phyloP scores from a whole-genome alignment of 139 green algal species.

The Diplosphaera chodatii region DNA sequence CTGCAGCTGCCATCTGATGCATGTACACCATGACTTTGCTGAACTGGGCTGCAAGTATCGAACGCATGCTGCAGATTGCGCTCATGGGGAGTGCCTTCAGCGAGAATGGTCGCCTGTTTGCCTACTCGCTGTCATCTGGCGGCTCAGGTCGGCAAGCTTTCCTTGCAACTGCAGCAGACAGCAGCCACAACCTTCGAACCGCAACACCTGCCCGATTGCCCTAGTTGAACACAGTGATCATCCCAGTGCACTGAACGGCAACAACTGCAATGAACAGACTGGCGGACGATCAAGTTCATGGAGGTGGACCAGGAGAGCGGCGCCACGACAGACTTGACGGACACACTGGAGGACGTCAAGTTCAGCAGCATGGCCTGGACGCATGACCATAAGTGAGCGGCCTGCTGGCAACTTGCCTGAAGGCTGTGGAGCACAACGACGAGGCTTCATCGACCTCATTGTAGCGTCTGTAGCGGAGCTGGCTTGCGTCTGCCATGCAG shows the following conservation, averaged over 20 bases:
- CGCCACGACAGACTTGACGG: conserved; percentile 38
- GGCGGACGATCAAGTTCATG: conserved; percentile 62
- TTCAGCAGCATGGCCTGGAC: conserved; percentile 80
- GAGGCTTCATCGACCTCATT: too few species aligned
- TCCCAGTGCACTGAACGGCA: neutral
- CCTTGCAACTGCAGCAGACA: too few species aligned
- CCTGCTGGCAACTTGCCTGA: neutral
- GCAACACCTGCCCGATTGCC: too few species aligned
- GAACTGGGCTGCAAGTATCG: neutral
- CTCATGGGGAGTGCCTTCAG: conserved; percentile 52
- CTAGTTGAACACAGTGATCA: too few species aligned
- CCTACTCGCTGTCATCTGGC: conserved; percentile 64
- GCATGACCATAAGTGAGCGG: conserved; percentile 59
- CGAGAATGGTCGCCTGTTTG: conserved; percentile 61
- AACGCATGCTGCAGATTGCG: conserved; percentile 21
- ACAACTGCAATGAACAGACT: conserved; percentile 40
- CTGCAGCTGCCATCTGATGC: neutral
- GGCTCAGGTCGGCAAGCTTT: conserved; percentile 33
- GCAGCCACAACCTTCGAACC: too few species aligned
- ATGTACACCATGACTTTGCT: conserved; percentile 5
- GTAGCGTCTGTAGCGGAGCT: neutral
- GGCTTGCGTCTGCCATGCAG: neutral
- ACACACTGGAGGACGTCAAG: conserved; percentile 82
- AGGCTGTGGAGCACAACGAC: too few species aligned
- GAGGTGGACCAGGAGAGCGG: conserved; percentile 42